phyloP scores from a whole-genome alignment of 2,329 filamentous ascomycete genomes.

The Sordariomycetes sp. region DNA sequence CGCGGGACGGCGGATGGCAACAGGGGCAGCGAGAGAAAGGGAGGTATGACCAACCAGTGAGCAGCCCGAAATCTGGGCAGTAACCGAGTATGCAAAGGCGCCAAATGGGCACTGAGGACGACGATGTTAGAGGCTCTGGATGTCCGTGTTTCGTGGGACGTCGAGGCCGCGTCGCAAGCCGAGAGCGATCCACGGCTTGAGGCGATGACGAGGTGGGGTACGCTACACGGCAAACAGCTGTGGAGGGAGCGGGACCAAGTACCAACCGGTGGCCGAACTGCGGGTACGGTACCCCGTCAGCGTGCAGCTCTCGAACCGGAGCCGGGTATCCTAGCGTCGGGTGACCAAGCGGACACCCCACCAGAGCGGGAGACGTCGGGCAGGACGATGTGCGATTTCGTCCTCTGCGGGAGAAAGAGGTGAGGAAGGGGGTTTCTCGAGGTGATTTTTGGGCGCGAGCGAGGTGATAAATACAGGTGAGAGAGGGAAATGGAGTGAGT shows the following conservation, averaged over 20 bases:
- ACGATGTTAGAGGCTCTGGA: not conserved
- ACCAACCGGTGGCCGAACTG: not conserved
- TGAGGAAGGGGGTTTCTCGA: not conserved
- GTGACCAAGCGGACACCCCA: not conserved
- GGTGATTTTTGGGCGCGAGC: not conserved
- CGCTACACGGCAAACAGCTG: not conserved
- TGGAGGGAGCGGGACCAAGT: not conserved
- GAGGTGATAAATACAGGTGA: not conserved
- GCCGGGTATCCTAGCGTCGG: not conserved
- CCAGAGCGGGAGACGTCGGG: not conserved
- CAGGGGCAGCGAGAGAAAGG: not conserved
- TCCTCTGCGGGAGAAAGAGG: not conserved
- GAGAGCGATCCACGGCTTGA: not conserved
- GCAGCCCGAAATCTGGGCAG: not conserved
- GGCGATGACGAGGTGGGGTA: not conserved
- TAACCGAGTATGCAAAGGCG: not conserved
- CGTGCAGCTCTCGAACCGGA: not conserved
- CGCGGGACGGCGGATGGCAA: not conserved
- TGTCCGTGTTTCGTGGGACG: not conserved
- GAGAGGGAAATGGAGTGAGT: not conserved
- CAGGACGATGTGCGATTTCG: not conserved
- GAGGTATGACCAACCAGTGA: constrained; percentile 3
- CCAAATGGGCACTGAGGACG: not conserved
- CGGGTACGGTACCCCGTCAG: not conserved
- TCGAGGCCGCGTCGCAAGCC: not conserved